Evolutionary conservation across 345 rosid species (phyloP), one percentile per base, ranked within the genome.

Genomic region (Salix suchowensis): DNA sequence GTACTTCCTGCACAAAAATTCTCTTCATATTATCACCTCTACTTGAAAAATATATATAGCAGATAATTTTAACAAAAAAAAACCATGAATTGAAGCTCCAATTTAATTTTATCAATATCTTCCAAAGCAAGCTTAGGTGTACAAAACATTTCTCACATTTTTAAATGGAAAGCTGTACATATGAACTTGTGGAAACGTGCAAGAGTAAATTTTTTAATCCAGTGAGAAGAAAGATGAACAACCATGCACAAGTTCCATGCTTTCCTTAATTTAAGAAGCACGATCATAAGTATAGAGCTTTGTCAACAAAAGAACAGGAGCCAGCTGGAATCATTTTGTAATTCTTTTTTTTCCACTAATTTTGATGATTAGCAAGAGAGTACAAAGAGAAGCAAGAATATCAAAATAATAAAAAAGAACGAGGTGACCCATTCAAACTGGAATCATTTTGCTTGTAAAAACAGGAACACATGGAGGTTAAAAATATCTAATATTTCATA

Each of bases 1-100:
- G 72, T 71, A 86, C 74, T 84, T 91, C 86, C 96, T 91, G 87
- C 74, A 65, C 62, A 32, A 62, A 28, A 39, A 55, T 65, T 36
- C 6, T 36, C 30, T 37, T 46, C 4, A 8, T 42, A 65, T 54
- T 15, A 44, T 48, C n/a, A 78, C 21, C 44, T 34, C 37, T 36
- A 19, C 28, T 67, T 9, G 7, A 65, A 72, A 67, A 61, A 16
- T 19, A 14, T 2, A 69, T 4, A n/a, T 6, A 13, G 10, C 26
- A 52, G 64, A 58, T 23, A 58, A 58, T 58, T 4, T 58, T 7
- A 23, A 16, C 3, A 30, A 28, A 28, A 7, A 65, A 28, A 62
- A 62, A 4, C 1, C 15, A 26, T 40, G 21, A 4, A 15, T 6
- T 4, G 19, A 6, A 52, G 58, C 19, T 19, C 7, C n/a, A 52